Base-by-base conservation (phyloP, 2,329 filamentous ascomycete species). In the Arthroderma sp. region DNA sequence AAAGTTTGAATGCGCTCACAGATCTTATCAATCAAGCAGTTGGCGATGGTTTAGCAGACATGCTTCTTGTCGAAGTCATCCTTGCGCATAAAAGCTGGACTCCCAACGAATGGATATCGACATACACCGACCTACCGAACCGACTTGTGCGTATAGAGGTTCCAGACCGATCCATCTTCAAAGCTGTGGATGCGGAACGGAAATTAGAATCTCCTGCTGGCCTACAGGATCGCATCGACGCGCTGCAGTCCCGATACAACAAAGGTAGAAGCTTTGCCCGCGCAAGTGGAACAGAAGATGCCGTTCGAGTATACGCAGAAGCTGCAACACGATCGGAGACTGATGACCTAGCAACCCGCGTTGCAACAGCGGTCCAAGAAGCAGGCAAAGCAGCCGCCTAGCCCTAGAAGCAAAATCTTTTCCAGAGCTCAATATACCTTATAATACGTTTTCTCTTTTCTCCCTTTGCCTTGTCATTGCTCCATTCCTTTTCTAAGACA, bases 11-110 rank as follows among this genome's bases (percentile, higher is more conserved):
- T 43, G 88, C 86, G 7, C 75, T 94, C 44, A 82, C 82, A 42
- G 85, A 95, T 55, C 75, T 98, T 51, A 94, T 98, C 71, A 98
- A 98, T 73, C 91, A 98, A 70, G 91, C 91, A 1, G 89, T 96
- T 39, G 91, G 91, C 43, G 91, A 98, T 61, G 91, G 91, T 39
- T 76, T 98, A 46, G 94, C 87, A 1, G 91, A 98, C 66, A 84
- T 95, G 75, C 77, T 98, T 38, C 80, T 98, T 58, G 88, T 96
- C 34, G 91, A 98, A 66, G 85, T 89, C 31, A 91, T 96, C 53
- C 80, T 98, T 36, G 88, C 91, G 5, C 87, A 96, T 75, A 96
- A 95, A 71, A 75, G 74, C 53, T 98, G 88, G 88, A 80, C 77
- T 28, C 80, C 87, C 38, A 81, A 82, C 61, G 86, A 96, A 62